Evolutionary conservation across 2,329 filamentous ascomycete species (phyloP).

Genomic region (Aspergillus thermomutatus): DNA sequence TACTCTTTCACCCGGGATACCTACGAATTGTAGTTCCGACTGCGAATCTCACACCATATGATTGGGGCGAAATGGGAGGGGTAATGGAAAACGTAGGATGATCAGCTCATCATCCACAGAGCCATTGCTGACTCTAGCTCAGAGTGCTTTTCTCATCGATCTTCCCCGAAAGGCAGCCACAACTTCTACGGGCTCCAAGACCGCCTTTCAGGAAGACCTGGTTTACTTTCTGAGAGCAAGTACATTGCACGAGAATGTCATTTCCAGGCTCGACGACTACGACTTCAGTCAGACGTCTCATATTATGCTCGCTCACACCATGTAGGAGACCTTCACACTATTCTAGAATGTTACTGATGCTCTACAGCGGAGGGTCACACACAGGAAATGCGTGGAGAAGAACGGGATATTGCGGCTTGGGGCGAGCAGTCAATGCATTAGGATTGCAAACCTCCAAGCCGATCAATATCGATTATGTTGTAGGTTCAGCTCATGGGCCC

Average conservation of each 20-base stretch:
- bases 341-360: conserved; percentile 7
- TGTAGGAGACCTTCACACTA: conserved; percentile 54
- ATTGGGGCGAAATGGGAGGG: conserved; percentile 79
- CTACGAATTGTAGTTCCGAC: conserved; percentile 80
- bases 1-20: conserved; percentile 73
- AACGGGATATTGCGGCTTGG: conserved; percentile 73
- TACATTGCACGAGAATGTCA: conserved; percentile 61
- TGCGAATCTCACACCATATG: conserved; percentile 78
- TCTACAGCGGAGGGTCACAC: conserved; percentile 57
- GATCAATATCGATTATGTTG: conserved; percentile 70
- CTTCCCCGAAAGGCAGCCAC: conserved; percentile 56
- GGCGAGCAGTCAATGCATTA: conserved; percentile 61
- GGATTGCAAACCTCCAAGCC: conserved; percentile 55
- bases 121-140: conserved; percentile 10
- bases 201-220: conserved; percentile 67
- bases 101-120: background rate
- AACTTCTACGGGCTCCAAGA: conserved; percentile 26
- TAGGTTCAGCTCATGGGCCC: conserved; percentile 34
- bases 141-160: conserved; percentile 89
- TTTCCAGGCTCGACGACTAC: conserved; percentile 69
- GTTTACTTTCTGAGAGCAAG: conserved; percentile 66
- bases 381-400: conserved; percentile 43
- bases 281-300: conserved; percentile 72
- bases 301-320: conserved; percentile 80
- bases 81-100: conserved; percentile 74